Evolutionary conservation across 2,329 filamentous ascomycete species (phyloP).

Genomic region (Nigrospora osmanthi): DNA sequence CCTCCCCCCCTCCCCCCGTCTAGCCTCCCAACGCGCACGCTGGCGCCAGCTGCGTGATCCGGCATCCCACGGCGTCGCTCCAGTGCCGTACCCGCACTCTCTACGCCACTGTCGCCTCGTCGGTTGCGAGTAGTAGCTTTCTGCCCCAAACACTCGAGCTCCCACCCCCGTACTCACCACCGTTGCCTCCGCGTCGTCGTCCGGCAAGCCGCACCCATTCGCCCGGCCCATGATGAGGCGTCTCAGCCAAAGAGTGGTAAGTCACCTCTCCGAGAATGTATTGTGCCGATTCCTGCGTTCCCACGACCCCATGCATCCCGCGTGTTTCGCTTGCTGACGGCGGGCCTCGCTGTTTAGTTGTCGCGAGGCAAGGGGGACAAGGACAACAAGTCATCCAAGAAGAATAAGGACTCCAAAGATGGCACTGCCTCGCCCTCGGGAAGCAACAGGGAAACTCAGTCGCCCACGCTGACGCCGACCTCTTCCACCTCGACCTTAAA

Average conservation of each 20-base stretch:
- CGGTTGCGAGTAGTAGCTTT: too few species aligned
- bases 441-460: conserved; percentile 48
- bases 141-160: too few species aligned
- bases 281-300: too few species aligned
- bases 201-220: too few species aligned
- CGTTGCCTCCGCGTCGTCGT: not conserved
- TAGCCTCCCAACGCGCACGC: too few species aligned
- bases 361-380: conserved; percentile 74
- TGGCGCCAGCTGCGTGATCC: too few species aligned
- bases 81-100: too few species aligned
- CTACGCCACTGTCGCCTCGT: too few species aligned
- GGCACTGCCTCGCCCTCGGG: conserved; percentile 71
- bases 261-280: conserved; percentile 26
- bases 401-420: conserved; percentile 64
- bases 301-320: not conserved
- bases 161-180: not conserved
- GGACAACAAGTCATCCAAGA: conserved; percentile 74
- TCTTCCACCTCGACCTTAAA: conserved; percentile 84
- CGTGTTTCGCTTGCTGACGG: not conserved
- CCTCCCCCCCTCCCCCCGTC: too few species aligned
- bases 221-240: conserved; percentile 66
- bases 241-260: conserved; percentile 94
- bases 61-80: too few species aligned
- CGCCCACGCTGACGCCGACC: conserved; percentile 66
- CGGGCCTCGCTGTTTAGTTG: conserved; percentile 53